phyloP scores from a whole-genome alignment of 2,329 filamentous ascomycete species.

The Sphaceloma murrayae region DNA sequence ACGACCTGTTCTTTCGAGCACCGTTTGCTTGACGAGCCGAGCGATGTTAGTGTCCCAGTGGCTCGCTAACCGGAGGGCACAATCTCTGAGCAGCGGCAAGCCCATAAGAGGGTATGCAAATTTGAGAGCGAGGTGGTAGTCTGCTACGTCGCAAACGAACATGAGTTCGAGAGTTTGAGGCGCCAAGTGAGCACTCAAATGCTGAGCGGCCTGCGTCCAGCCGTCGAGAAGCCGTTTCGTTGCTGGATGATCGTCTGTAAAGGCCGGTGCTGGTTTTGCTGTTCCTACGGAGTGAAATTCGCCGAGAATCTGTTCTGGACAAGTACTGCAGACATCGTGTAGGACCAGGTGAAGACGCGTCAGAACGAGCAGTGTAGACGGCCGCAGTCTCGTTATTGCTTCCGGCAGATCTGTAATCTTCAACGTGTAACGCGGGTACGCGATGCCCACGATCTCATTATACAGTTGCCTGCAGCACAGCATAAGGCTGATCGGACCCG shows the following conservation, averaged over 20 bases:
- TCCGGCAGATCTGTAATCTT: neutral
- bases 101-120: neutral
- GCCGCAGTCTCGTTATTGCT: neutral
- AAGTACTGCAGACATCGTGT: neutral
- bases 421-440: neutral
- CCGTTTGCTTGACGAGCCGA: neutral
- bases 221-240: neutral
- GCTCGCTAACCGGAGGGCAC: neutral
- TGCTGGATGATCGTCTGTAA: neutral
- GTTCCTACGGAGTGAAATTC: neutral
- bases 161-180: neutral
- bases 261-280: neutral
- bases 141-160: neutral
- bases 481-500: constrained; percentile 8
- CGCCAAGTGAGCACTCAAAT: neutral
- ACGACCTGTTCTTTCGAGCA: neutral
- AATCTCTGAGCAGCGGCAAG: neutral
- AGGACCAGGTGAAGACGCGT: neutral
- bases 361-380: neutral
- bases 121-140: neutral
- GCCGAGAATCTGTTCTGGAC: no score
- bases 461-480: constrained; percentile 3
- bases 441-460: neutral
- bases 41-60: neutral
- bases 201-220: neutral